phyloP scores from a whole-genome alignment of 139 green algal genomes.

The Parachlorella kessleri region DNA sequence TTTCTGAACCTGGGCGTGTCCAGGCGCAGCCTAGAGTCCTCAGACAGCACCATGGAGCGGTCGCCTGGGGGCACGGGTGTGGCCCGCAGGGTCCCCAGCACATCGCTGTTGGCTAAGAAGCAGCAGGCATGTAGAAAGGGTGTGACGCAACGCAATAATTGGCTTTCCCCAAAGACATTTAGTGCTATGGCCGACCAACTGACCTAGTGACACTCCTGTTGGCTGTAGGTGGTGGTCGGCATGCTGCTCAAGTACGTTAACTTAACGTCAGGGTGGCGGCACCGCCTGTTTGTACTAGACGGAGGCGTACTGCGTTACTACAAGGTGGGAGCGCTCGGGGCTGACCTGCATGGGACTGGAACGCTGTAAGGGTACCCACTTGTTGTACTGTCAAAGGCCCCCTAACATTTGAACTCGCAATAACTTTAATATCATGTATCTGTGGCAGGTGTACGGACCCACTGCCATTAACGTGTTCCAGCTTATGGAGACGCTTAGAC shows the following conservation, averaged over 20 bases:
- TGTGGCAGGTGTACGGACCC: constrained; percentile 55
- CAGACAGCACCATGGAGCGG: not conserved
- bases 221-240: constrained; percentile 63
- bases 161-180: too few species aligned
- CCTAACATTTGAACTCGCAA: too few species aligned
- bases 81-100: constrained; percentile 7
- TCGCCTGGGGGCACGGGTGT: too few species aligned
- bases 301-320: constrained; percentile 79
- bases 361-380: too few species aligned
- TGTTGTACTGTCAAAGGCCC: too few species aligned
- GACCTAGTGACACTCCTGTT: too few species aligned
- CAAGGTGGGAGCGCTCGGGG: too few species aligned
- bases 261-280: constrained; percentile 67
- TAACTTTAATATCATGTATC: not conserved
- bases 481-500: constrained; percentile 52
- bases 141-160: too few species aligned
- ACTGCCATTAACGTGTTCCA: constrained; percentile 46
- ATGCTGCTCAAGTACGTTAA: constrained; percentile 85
- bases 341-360: too few species aligned
- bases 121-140: constrained; percentile 21
- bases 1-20: constrained; percentile 14
- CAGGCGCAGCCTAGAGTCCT: not conserved
- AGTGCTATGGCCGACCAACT: too few species aligned
- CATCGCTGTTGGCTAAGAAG: constrained; percentile 18
- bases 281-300: constrained; percentile 79